phyloP scores from a whole-genome alignment of 371 early-diverging fungal genomes.

The Blakeslea trispora region DNA sequence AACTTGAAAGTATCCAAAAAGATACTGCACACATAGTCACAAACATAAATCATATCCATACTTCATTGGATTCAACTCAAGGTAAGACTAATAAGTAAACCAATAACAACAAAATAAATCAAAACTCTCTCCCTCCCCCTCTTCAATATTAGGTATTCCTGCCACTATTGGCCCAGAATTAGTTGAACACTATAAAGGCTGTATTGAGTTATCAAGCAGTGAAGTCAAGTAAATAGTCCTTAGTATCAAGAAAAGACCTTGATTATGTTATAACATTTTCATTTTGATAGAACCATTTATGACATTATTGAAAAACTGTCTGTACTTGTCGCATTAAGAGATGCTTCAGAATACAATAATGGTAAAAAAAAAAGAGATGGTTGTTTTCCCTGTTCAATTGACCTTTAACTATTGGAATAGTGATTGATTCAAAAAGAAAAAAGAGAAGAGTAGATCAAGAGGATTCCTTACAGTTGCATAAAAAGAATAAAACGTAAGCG shows the following conservation, averaged over 20 bases:
- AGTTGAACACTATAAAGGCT: conserved; percentile 40
- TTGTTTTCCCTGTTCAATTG: too few relatives aligned
- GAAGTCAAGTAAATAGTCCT: conserved; percentile 48
- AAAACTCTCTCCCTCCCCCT: not conserved
- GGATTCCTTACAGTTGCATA: conserved; percentile 32
- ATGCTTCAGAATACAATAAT: conserved; percentile 49
- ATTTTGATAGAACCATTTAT: conserved; percentile 44
- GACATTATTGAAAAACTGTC: conserved; percentile 59
- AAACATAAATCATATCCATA: conserved; percentile 47
- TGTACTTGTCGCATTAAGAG: conserved; percentile 56
- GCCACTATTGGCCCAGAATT: conserved; percentile 26
- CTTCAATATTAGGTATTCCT: conserved; percentile 44
- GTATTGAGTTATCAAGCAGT: conserved; percentile 40
- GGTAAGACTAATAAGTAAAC: too few relatives aligned
- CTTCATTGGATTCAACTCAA: conserved; percentile 40
- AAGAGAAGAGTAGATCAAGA: conserved; percentile 69
- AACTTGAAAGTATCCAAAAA: conserved; percentile 51
- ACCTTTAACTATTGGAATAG: too few relatives aligned
- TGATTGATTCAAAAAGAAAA: conserved; percentile 59
- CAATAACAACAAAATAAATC: not conserved
- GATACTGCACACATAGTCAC: conserved; percentile 39
- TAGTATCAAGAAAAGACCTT: not conserved
- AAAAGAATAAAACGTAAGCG: conserved; percentile 55
- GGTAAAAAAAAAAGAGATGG: conserved; percentile 18
- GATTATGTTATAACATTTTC: not conserved